These are phyloP conservation scores for Elsinoe perseae DNA, from an alignment of 2,329 filamentous ascomycete species.

Conservation along the genomic window DNA sequence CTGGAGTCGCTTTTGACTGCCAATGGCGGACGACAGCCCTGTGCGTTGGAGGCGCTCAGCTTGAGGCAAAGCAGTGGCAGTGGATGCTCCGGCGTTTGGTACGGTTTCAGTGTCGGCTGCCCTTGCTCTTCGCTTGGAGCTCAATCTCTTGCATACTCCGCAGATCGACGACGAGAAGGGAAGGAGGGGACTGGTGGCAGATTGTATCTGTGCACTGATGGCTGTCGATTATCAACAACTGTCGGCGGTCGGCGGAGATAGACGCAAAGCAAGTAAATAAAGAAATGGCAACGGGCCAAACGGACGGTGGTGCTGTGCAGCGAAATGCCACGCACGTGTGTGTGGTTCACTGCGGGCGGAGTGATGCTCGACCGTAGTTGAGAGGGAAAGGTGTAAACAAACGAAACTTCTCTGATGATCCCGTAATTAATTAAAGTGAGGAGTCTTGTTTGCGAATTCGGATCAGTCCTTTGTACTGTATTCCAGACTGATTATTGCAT, in stretches of 20 bases:
- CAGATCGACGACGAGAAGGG: neutral
- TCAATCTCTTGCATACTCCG: neutral
- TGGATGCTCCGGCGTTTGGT: neutral
- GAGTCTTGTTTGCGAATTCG: neutral
- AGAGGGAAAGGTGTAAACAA: slow-evolving; percentile 6
- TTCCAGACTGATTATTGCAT: neutral
- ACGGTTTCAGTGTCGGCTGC: slow-evolving; percentile 11
- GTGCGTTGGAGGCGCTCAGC: slow-evolving; percentile 7
- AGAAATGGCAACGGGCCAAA: slow-evolving; percentile 4
- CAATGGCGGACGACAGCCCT: neutral
- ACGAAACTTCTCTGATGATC: slow-evolving; percentile 8
- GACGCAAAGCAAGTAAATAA: slow-evolving; percentile 13
- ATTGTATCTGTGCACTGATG: slow-evolving; percentile 7
- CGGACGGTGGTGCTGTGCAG: slow-evolving; percentile 8
- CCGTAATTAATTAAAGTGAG: slow-evolving; percentile 10
- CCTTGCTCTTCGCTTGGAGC: slow-evolving; percentile 6
- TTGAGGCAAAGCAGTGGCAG: slow-evolving; percentile 10
- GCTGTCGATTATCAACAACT: slow-evolving; percentile 11
- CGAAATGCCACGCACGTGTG: neutral
- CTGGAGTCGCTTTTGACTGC: neutral
- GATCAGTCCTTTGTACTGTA: neutral
- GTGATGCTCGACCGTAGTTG: slow-evolving; percentile 3
- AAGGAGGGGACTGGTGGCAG: neutral
- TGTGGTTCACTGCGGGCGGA: slow-evolving; percentile 7
- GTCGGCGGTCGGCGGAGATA: neutral